These are phyloP conservation scores for Aspergillus fructus DNA, from an alignment of 2,329 filamentous ascomycete genomes.

Conservation along the genomic window DNA sequence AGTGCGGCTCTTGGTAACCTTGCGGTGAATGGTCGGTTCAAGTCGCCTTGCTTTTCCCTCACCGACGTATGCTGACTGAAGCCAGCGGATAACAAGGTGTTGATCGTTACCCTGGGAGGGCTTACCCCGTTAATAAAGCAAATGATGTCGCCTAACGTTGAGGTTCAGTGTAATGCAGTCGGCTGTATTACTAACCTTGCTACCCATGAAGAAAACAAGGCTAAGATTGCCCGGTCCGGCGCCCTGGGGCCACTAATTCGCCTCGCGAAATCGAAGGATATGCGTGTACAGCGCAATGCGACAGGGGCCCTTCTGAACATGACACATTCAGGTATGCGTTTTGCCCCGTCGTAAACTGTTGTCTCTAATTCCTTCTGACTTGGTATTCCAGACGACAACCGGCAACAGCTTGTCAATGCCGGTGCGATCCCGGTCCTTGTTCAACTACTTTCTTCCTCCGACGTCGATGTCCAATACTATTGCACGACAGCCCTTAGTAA, in stretches of 20 bases:
- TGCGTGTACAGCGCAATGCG: slow-evolving; percentile 96
- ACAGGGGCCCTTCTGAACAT: slow-evolving; percentile 96
- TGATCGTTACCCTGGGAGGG: slow-evolving; percentile 90
- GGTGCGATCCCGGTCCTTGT: slow-evolving; percentile 98
- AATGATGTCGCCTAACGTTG: slow-evolving; percentile 97
- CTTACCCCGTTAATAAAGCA: slow-evolving; percentile 90
- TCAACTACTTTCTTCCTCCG: slow-evolving; percentile 84
- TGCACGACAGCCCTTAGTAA: slow-evolving; percentile 98
- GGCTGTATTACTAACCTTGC: slow-evolving; percentile 98
- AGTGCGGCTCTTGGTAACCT: slow-evolving; percentile 95
- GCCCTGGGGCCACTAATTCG: slow-evolving; percentile 87
- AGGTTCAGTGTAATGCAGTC: slow-evolving; percentile 98
- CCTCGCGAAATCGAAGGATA: slow-evolving; percentile 94
- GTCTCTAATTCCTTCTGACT: slow-evolving; percentile 20
- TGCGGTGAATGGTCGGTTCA: slow-evolving; percentile 79
- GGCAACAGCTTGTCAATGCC: slow-evolving; percentile 94
- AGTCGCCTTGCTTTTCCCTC: slow-evolving; percentile 11
- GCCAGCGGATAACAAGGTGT: slow-evolving; percentile 94
- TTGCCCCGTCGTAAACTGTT: neutral
- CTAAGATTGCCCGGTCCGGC: slow-evolving; percentile 93
- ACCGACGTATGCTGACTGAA: slow-evolving; percentile 42
- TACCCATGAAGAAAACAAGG: slow-evolving; percentile 98
- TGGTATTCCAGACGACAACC: slow-evolving; percentile 74
- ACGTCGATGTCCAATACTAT: slow-evolving; percentile 99
- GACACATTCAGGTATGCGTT: slow-evolving; percentile 85